Evolutionary conservation across 2,329 filamentous ascomycete genomes (phyloP), one percentile per base, ranked within the genome.

Genomic region (Daldinia eschscholtzii): DNA sequence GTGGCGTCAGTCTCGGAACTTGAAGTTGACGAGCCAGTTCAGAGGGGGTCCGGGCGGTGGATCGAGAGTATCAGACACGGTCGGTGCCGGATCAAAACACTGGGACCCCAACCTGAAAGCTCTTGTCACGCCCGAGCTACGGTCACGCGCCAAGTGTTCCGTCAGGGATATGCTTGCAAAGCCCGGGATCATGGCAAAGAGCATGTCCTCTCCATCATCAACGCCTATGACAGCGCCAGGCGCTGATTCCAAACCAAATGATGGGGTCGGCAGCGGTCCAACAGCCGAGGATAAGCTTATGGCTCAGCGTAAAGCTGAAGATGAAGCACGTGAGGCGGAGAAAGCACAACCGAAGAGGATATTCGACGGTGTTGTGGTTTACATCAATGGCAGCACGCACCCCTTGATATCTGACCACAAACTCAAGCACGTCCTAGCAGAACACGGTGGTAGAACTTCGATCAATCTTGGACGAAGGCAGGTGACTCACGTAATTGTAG

Each of bases 401-500:
- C 94, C 94, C 1, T 80, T 89, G 26, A 87, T 97, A 69, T 97
- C 93, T 13, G 94, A 98, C 79, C 92, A 97, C 82, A 92, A 88
- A 77, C 86, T 98, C 64, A 97, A 96, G 83, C 89, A 90, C 62
- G 80, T 97, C 15, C 86, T 98, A 41, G 88, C 86, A 4, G 85
- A 89, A 64, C 89, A 97, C 76, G 95, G 94, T 20, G 95, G 89
- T 0, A 84, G 81, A 46, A 84, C 93, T 73, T 91, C 92, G 3
- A 86, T 93, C 39, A 85, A 89, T 65, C 87, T 97, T 9, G 91
- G 88, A 9, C 87, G 93, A 50, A 87, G 89, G 41, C 87, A 86
- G 57, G 93, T 97, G 72, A 97, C 94, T 37, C 94, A 98, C 79
- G 92, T 98, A 68, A 91, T 98, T 64, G 80, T 97, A 5, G 93